Evolutionary conservation across 192 early-diverging fungal species (phyloP), one percentile per base, ranked within the genome.

Genomic region (Coemansia aciculifera): DNA sequence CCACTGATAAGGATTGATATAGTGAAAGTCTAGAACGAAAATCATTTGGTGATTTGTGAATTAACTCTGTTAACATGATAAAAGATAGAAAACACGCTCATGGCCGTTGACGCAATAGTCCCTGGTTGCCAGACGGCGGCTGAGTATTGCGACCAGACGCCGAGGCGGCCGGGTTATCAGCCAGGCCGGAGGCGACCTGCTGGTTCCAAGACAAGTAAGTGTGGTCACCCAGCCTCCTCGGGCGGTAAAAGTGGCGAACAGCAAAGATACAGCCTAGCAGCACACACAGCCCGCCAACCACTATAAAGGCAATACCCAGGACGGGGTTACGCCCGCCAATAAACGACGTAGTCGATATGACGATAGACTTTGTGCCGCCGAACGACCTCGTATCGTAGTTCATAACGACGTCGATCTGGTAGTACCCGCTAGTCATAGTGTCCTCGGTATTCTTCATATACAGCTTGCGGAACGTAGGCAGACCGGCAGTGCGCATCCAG

Each of bases 321-420:
- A 98, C 98, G 5, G 97, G 88, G 79, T 98, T 99, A 60, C 93
- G 92, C n/a, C 94, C 94, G 66, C 98, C 98, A 62, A 99, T 85
- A 68, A 98, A 90, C 36, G 96, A 98, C 3, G 91, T 91, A 23
- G 94, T 94, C 12, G 95, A 94, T 48, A 99, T 86, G 21, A 99
- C 96, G 27, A 99, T 75, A 1, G 93, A 92, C 74, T 99, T 99
- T 21, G 94, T 95, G 60, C 98, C 98, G 44, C 93, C 92, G 85
- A 93, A 99, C 59, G 84, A 84, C 29, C 73, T 85, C 4, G 94
- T 92, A 63, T 95, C 87, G 69, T 93, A 99, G 75, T 93, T 91
- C 83, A 92, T 85, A 27, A 84, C 83, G 57, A 98, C 88, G 17
- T 86, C 74, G 8, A 98, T 75, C 54, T 85, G 68, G 64, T 95